Base-by-base conservation (phyloP, 2,329 filamentous ascomycete genomes). In the Mollisiaceae sp. region DNA sequence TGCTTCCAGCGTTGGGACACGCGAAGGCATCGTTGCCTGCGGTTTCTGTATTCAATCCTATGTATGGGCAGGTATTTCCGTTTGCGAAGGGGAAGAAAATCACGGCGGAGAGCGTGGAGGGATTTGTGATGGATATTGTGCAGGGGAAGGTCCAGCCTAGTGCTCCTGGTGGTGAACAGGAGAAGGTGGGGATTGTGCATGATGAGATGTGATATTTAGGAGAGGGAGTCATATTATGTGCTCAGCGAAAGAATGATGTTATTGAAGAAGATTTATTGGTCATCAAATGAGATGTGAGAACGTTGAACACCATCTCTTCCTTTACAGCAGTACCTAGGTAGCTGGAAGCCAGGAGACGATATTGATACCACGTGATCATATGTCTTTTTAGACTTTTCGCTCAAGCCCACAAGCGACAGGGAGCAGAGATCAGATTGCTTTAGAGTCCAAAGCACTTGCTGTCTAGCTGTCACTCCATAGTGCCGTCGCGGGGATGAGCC, bases 61-160 rank as follows among this genome's bases (percentile, higher is more conserved):
- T 75, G 71, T 79, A 75, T 45, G 82, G 81, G 0, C 77, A 82
- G 61, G 75, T 80, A 0, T 85, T 81, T 67, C 81, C 79, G 0
- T 80, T 78, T 58, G 66, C 67, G 5, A 62, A 71, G 1, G 70
- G 65, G 3, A 67, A 68, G 4, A 67, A 72, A 20, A 74, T 82
- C 22, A 74, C 76, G 0, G 67, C 78, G 0, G 76, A 76, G 14
- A 72, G 67, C 0, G 75, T 84, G 8, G 81, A 81, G 43, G 68
- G 65, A 1, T 84, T 83, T 65, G 76, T 84, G 47, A 71, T 77
- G 66, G 79, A 79, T 62, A 82, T 85, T 58, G 80, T 79, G 1
- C 74, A 78, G 55, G 81, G 69, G 22, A 67, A 60, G 27, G 56
- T 68, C 8, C 36, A 47, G 38, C 62, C 65, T 11, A 8, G 59